Evolutionary conservation across 495 filamentous ascomycete species (phyloP), one percentile per base, ranked within the genome.

Genomic region (Thermothielavioides terrestris): DNA sequence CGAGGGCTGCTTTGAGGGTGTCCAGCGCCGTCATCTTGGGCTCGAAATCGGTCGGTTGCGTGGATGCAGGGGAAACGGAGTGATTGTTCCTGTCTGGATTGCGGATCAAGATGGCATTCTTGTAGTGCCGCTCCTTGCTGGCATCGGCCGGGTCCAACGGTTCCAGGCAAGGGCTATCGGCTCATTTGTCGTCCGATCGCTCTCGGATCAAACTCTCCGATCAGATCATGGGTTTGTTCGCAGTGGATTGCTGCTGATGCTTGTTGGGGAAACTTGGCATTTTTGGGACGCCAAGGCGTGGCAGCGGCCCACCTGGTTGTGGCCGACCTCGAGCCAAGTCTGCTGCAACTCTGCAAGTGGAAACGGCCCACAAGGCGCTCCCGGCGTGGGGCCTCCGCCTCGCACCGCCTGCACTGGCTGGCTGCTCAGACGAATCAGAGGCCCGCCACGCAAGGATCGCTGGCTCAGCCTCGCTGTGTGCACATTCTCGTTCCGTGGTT

Each of bases 1-100:
- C 68, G 57, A 73, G 36, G 54, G 60, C 36, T 31, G 53, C 34
- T 36, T 67, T 70, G 50, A 68, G 35, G 46, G 45, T 50, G 10
- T 59, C 52, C 36, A 54, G 40, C 37, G 40, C 15, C 37, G 52
- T 36, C 58, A 55, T 58, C 12, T 26, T 57, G 18, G 36, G n/a
- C n/a, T n/a, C n/a, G n/a, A n/a, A n/a, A n/a, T n/a, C n/a, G n/a
- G n/a, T n/a, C n/a, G n/a, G n/a, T n/a, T n/a, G n/a, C n/a, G n/a
- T n/a, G n/a, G n/a, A n/a, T n/a, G n/a, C n/a, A n/a, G n/a, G n/a
- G n/a, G n/a, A n/a, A n/a, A n/a, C n/a, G n/a, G n/a, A n/a, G n/a
- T n/a, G n/a, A n/a, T n/a, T n/a, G n/a, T 7, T 32, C 53, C 40
- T 23, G 37, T 7, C 11, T 10, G 37, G 23, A 21, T 2, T 17